These are phyloP conservation scores for Xylaria sp. DNA, from an alignment of 2,329 filamentous ascomycete genomes.

Conservation along the genomic window DNA sequence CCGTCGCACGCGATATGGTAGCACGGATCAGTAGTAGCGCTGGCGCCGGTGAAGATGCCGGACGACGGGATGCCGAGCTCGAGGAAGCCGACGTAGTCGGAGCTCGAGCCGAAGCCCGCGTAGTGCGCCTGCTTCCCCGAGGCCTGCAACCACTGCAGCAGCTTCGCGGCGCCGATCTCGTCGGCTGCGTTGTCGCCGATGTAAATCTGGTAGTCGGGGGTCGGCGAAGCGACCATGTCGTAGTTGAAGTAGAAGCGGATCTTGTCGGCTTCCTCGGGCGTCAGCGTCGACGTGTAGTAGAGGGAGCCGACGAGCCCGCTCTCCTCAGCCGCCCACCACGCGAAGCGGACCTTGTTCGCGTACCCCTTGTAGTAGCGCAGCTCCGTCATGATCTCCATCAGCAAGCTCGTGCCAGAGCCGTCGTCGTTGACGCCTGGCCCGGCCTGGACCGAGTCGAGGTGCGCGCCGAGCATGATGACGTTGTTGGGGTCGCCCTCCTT, in stretches of 20 bases:
- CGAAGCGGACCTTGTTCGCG: constrained; percentile 57
- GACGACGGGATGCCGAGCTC: constrained; percentile 55
- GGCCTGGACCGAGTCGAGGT: constrained; percentile 55
- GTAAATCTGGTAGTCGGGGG: constrained; percentile 56
- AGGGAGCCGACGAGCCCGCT: constrained; percentile 58
- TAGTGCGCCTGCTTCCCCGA: constrained; percentile 51
- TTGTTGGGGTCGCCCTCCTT: constrained; percentile 57
- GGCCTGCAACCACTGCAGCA: constrained; percentile 52
- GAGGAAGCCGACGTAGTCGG: constrained; percentile 57
- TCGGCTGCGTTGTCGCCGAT: constrained; percentile 52
- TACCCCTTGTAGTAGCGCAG: constrained; percentile 52
- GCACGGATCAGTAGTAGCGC: constrained; percentile 51
- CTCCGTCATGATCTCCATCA: constrained; percentile 54
- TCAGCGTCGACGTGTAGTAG: constrained; percentile 54
- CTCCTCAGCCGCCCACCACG: constrained; percentile 59
- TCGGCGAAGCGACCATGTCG: constrained; percentile 71
- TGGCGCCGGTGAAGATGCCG: constrained; percentile 56
- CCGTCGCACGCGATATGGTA: constrained; percentile 57
- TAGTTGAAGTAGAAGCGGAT: constrained; percentile 77
- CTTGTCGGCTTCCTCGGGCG: constrained; percentile 58
- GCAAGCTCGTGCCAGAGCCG: constrained; percentile 53
- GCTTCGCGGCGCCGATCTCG: constrained; percentile 50
- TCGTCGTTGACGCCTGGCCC: constrained; percentile 58
- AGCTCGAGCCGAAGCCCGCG: constrained; percentile 53
- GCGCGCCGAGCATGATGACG: constrained; percentile 57